phyloP scores from a whole-genome alignment of 768 basidiomycete genomes.

The Russula sp. region DNA sequence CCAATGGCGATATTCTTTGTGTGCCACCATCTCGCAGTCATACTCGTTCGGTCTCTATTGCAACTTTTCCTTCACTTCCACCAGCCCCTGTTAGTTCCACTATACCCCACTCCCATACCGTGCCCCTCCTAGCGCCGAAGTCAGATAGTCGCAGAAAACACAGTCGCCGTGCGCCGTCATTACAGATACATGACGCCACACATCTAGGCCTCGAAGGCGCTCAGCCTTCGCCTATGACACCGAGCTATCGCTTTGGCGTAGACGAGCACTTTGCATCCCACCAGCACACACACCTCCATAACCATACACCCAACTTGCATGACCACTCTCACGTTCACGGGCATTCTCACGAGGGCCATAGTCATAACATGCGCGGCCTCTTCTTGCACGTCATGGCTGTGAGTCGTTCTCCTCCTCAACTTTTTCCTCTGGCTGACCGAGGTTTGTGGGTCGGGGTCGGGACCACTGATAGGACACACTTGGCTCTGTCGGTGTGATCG shows the following conservation, averaged over 20 bases:
- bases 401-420: conserved; percentile 26
- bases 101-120: conserved; percentile 23
- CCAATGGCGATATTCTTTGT: conserved; percentile 5
- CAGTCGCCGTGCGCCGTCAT: conserved; percentile 17
- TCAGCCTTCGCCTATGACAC: conserved; percentile 52
- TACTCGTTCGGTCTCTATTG: conserved; percentile 23
- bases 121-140: conserved; percentile 2
- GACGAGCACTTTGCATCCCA: conserved; percentile 45
- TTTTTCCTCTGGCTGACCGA: conserved; percentile 14
- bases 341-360: conserved; percentile 70
- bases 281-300: conserved; percentile 28
- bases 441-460: not conserved
- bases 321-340: conserved; percentile 43
- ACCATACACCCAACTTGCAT: conserved; percentile 39
- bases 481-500: conserved; percentile 95
- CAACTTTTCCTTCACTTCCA: conserved; percentile 17
- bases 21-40: conserved; percentile 18
- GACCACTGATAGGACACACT: conserved; percentile 64
- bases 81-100: conserved; percentile 22
- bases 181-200: conserved; percentile 12
- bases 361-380: conserved; percentile 98
- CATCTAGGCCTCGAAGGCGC: conserved; percentile 18
- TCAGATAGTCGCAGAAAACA: not conserved
- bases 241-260: conserved; percentile 49
- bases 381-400: conserved; percentile 97